These are phyloP conservation scores for Fusarium tuaranense DNA, from an alignment of 2,329 filamentous ascomycete species.

Conservation along the genomic window DNA sequence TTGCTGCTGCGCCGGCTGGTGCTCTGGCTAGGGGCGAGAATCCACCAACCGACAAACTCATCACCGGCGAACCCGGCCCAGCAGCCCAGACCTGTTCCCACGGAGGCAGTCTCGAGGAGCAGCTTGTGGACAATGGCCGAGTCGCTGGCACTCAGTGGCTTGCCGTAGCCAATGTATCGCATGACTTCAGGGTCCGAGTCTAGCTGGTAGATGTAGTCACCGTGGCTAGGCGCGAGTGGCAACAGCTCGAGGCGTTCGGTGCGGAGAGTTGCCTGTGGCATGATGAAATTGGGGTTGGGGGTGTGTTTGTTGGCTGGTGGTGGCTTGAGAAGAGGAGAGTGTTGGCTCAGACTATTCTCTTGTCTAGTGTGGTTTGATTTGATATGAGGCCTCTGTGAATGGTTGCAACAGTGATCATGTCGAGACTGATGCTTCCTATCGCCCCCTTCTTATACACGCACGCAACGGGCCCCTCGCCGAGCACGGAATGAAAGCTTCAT, in stretches of 20 bases:
- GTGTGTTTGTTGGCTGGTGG: background rate
- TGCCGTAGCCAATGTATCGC: conserved; percentile 40
- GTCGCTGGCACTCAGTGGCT: conserved; percentile 33
- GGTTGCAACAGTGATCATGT: background rate
- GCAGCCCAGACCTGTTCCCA: conserved; percentile 35
- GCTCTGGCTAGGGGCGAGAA: conserved; percentile 40
- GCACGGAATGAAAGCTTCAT: background rate
- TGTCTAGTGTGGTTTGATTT: background rate
- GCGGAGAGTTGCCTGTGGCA: conserved; percentile 34
- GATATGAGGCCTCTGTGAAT: background rate
- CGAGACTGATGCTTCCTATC: background rate
- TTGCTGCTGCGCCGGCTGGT: conserved; percentile 6
- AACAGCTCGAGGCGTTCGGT: conserved; percentile 33
- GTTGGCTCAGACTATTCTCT: background rate
- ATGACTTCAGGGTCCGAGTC: conserved; percentile 37
- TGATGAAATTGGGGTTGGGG: conserved; percentile 5
- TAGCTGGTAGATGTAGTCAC: conserved; percentile 35
- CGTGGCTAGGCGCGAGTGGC: conserved; percentile 32
- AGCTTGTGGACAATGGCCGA: conserved; percentile 39
- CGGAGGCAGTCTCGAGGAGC: conserved; percentile 36
- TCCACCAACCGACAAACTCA: conserved; percentile 49
- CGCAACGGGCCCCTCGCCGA: conserved; percentile 8
- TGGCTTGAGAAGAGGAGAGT: background rate
- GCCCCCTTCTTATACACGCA: conserved; percentile 31
- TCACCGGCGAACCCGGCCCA: conserved; percentile 37